These are phyloP conservation scores for Arxiozyma slooffiae DNA, from an alignment of 1,139 yeast species.

Conservation along the genomic window DNA sequence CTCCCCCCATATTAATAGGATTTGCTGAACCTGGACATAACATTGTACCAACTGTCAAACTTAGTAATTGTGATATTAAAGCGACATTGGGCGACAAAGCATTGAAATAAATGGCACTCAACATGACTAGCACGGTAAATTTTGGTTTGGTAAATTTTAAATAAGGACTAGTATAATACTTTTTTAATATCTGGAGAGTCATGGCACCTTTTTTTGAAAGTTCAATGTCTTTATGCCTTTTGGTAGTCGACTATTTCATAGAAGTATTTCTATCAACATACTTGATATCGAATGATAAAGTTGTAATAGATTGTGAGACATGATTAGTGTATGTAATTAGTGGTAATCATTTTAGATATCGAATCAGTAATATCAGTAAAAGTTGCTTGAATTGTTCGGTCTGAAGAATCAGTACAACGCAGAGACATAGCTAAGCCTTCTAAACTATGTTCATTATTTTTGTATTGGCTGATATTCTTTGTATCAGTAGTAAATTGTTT, in stretches of 20 bases:
- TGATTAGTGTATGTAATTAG: constrained; percentile 1
- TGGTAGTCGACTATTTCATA: constrained; percentile 9
- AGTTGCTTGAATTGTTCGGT: neutral
- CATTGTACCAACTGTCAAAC: constrained; percentile 76
- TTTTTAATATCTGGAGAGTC: constrained; percentile 24
- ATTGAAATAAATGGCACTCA: constrained; percentile 87
- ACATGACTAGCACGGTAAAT: constrained; percentile 74
- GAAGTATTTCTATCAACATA: constrained; percentile 23
- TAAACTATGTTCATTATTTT: constrained; percentile 3
- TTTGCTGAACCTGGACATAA: constrained; percentile 89
- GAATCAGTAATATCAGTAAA: neutral
- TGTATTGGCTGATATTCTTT: neutral
- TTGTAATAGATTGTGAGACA: constrained; percentile 14
- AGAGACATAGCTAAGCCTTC: constrained; percentile 16
- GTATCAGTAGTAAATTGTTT: neutral
- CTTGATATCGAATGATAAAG: constrained; percentile 53
- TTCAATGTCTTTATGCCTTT: constrained; percentile 1
- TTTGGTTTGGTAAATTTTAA: constrained; percentile 81
- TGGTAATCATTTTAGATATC: neutral
- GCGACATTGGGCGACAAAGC: constrained; percentile 81
- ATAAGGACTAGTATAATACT: constrained; percentile 45
- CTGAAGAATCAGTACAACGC: constrained; percentile 29
- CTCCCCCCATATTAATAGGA: constrained; percentile 95
- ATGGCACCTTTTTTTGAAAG: constrained; percentile 7
- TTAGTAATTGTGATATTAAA: constrained; percentile 57